Evolutionary conservation across 805 yeast genomes (phyloP).

Genomic region (Alloascoidea africana): DNA sequence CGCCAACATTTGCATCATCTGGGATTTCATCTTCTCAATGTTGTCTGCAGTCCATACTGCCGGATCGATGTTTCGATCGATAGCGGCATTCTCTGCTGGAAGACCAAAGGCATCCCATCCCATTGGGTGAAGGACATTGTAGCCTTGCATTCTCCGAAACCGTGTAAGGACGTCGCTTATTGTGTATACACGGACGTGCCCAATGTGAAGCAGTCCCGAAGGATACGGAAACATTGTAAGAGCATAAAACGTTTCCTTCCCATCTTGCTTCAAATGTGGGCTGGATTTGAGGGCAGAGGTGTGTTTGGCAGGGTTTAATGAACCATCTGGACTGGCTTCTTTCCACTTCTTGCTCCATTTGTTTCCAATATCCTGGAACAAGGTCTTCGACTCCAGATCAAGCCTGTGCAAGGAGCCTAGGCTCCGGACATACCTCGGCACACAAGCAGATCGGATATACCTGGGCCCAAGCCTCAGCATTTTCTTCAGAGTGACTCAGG

Average conservation of each 20-base stretch:
- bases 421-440: too few relatives aligned
- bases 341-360: constrained; percentile 1
- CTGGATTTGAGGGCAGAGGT: constrained; percentile 13
- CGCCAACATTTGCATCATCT: constrained; percentile 62
- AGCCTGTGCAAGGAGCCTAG: too few relatives aligned
- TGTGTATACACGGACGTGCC: constrained; percentile 87
- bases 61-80: constrained; percentile 70
- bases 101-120: constrained; percentile 99
- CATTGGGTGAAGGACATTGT: constrained; percentile 83
- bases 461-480: too few relatives aligned
- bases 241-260: constrained; percentile 35
- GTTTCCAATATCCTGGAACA: constrained; percentile 1
- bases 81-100: constrained; percentile 97
- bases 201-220: constrained; percentile 84
- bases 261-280: not conserved
- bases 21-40: constrained; percentile 75
- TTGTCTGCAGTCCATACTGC: constrained; percentile 70
- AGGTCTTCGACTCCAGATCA: not conserved
- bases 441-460: too few relatives aligned
- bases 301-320: not conserved
- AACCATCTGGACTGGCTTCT: not conserved
- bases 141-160: constrained; percentile 62
- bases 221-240: constrained; percentile 95
- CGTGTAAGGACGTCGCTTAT: constrained; percentile 77
- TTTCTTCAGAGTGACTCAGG: too few relatives aligned